A percentile compares a stretch with the other conserved stretches of the same genome.
phyloP scores from a whole-genome alignment of 2,329 filamentous ascomycete species.

The Laburnicola sp. region DNA sequence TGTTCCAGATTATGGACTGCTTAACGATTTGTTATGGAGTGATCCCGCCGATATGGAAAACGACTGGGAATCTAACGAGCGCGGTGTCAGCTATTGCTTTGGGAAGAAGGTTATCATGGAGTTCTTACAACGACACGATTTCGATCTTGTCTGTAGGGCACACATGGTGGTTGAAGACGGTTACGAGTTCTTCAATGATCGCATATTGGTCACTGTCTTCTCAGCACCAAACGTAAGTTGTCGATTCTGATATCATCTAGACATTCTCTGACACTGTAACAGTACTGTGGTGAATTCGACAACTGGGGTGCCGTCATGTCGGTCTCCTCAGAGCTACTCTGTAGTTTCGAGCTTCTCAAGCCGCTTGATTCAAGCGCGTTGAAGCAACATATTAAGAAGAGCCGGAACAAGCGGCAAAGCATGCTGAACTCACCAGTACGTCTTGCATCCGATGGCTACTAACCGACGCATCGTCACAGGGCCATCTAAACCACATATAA shows the following conservation, averaged over 20 bases:
- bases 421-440: conserved; percentile 95
- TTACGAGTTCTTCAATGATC: conserved; percentile 97
- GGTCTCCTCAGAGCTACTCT: conserved; percentile 87
- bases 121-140: conserved; percentile 91
- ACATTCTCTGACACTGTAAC: conserved; percentile 15
- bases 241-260: background rate
- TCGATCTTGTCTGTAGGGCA: conserved; percentile 93
- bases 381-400: conserved; percentile 99
- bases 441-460: conserved; percentile 37
- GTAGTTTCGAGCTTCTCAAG: conserved; percentile 96
- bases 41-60: conserved; percentile 97
- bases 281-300: conserved; percentile 99
- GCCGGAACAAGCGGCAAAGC: conserved; percentile 87
- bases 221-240: conserved; percentile 89
- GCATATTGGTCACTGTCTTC: conserved; percentile 94
- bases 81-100: conserved; percentile 97
- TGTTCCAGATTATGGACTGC: conserved; percentile 91
- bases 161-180: conserved; percentile 99
- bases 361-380: conserved; percentile 92
- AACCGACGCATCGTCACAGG: conserved; percentile 18
- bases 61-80: conserved; percentile 96
- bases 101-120: conserved; percentile 98
- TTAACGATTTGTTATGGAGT: conserved; percentile 96
- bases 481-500: conserved; percentile 31
- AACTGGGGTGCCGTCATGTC: conserved; percentile 99